phyloP scores from a whole-genome alignment of 805 yeast species.

The Ogataea haglerorum region DNA sequence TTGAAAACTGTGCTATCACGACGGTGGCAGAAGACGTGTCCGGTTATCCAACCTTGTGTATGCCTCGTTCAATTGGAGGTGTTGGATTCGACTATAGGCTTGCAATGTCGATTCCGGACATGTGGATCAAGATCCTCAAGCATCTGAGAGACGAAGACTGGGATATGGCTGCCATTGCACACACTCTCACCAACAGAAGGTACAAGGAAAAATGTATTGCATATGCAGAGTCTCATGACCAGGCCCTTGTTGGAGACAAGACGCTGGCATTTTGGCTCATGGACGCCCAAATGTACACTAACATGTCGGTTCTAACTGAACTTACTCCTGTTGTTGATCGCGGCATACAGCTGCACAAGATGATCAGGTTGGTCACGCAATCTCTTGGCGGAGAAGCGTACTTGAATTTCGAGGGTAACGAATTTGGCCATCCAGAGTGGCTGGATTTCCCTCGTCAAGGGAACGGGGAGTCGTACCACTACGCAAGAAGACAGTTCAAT shows the following conservation, averaged over 20 bases:
- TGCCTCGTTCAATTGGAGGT: constrained; percentile 74
- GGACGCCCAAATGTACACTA: constrained; percentile 98
- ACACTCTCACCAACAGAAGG: constrained; percentile 83
- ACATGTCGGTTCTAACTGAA: constrained; percentile 77
- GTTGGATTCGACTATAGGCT: constrained; percentile 90
- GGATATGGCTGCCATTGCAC: constrained; percentile 79
- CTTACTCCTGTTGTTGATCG: constrained; percentile 79
- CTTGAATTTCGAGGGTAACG: constrained; percentile 94
- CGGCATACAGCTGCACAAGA: constrained; percentile 85
- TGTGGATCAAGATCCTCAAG: constrained; percentile 95
- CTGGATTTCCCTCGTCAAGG: constrained; percentile 93
- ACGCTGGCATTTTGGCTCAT: constrained; percentile 96
- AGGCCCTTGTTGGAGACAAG: constrained; percentile 96
- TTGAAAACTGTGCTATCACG: constrained; percentile 37
- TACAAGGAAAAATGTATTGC: constrained; percentile 85
- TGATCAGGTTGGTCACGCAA: constrained; percentile 85
- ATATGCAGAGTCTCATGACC: constrained; percentile 95
- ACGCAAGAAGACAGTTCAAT: constrained; percentile 94
- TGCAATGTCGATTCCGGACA: constrained; percentile 97
- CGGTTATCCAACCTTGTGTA: constrained; percentile 94
- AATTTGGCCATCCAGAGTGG: constrained; percentile 99
- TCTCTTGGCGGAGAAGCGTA: constrained; percentile 97
- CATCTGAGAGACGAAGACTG: constrained; percentile 84
- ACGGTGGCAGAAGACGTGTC: constrained; percentile 96
- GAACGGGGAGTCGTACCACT: constrained; percentile 83